phyloP scores from a whole-genome alignment of 805 yeast species.

The Saccharomycopsis sp. region DNA sequence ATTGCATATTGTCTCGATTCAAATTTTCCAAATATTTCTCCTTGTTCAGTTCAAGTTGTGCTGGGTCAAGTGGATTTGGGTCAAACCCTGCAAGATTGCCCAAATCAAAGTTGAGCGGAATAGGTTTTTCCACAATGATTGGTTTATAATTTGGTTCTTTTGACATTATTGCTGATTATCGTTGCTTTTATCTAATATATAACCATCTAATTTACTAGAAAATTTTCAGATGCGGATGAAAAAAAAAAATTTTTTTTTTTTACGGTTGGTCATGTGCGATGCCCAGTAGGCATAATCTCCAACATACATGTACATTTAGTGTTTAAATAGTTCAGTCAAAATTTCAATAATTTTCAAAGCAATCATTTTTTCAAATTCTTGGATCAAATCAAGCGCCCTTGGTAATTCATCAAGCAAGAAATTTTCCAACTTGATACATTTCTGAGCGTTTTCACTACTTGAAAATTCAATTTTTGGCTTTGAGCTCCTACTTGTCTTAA shows the following conservation, averaged over 20 bases:
- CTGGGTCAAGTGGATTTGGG: slow-evolving; percentile 72
- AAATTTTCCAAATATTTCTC: slow-evolving; percentile 58
- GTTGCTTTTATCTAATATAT: too few relatives aligned
- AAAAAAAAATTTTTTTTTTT: slow-evolving; percentile 2
- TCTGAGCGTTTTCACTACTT: not conserved
- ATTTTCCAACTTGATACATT: slow-evolving; percentile 9
- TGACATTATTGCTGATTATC: slow-evolving; percentile 1
- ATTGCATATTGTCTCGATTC: slow-evolving; percentile 89
- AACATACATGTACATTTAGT: too few relatives aligned
- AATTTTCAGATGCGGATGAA: not conserved
- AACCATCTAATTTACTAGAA: not conserved
- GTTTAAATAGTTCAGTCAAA: slow-evolving; percentile 3
- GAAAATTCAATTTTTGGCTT: not conserved
- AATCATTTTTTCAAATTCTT: slow-evolving; percentile 5
- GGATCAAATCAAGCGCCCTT: slow-evolving; percentile 1
- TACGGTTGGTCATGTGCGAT: not conserved
- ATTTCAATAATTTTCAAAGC: slow-evolving; percentile 1
- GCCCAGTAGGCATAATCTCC: too few relatives aligned
- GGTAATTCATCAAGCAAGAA: slow-evolving; percentile 9
- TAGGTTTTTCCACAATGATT: slow-evolving; percentile 83
- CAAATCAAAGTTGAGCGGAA: slow-evolving; percentile 82
- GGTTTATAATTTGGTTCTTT: slow-evolving; percentile 37
- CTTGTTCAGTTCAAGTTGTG: slow-evolving; percentile 47
- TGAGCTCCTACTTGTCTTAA: too few relatives aligned
- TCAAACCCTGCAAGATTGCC: slow-evolving; percentile 91